Evolutionary conservation across 139 green algal species (phyloP).

Genomic region (Tetraselmis striata): DNA sequence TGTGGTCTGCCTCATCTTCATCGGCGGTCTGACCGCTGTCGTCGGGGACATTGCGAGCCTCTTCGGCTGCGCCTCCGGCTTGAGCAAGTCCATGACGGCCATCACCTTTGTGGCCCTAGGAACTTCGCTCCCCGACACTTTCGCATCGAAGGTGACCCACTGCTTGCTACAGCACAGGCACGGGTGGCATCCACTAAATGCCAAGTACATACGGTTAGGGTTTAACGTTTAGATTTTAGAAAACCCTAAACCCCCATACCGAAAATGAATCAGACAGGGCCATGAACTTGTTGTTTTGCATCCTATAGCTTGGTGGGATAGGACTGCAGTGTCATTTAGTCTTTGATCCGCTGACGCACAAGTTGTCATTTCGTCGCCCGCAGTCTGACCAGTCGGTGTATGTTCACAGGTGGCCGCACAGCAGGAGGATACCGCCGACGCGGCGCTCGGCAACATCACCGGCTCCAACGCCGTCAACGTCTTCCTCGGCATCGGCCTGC

Average conservation of each 20-base stretch:
- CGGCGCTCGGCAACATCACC: slow-evolving; percentile 17
- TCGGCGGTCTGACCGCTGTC: slow-evolving; percentile 14
- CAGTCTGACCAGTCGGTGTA: too few species aligned
- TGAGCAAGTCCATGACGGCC: slow-evolving; percentile 18
- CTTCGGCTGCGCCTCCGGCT: slow-evolving; percentile 7
- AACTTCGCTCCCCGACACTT: slow-evolving; percentile 20
- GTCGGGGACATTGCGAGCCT: slow-evolving; percentile 8
- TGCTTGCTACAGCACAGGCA: too few species aligned
- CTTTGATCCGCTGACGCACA: too few species aligned
- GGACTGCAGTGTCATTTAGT: too few species aligned
- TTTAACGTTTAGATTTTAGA: too few species aligned
- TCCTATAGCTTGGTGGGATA: too few species aligned
- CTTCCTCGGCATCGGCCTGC: slow-evolving; percentile 17
- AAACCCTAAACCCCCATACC: too few species aligned
- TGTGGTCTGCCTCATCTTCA: slow-evolving; percentile 11
- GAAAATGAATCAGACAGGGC: too few species aligned
- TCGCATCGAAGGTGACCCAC: slow-evolving; percentile 6
- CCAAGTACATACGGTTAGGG: too few species aligned
- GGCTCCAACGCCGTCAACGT: slow-evolving; percentile 24
- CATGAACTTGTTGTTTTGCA: too few species aligned
- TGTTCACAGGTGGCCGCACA: background rate
- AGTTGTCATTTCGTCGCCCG: too few species aligned
- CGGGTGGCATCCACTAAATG: too few species aligned
- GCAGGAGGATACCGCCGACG: slow-evolving; percentile 14
- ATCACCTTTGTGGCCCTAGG: slow-evolving; percentile 25